A percentile compares a stretch with the other conserved stretches of the same genome.
phyloP scores from a whole-genome alignment of 2,329 filamentous ascomycete species.

The Thermoascus crustaceus region DNA sequence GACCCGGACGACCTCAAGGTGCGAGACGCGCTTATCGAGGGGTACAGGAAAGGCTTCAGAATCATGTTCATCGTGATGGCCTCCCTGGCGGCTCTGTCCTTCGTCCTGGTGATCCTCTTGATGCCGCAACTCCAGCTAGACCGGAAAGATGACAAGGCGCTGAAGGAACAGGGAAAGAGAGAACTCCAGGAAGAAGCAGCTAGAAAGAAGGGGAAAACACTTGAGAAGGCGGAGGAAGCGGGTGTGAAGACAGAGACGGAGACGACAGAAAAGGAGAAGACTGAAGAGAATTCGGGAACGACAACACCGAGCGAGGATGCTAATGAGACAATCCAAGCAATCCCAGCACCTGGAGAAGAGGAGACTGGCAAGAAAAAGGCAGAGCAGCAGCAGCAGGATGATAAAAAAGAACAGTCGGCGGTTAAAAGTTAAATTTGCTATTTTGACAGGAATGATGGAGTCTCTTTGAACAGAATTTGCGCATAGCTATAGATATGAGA shows the following conservation, averaged over 20 bases:
- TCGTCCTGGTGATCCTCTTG: slow-evolving; percentile 23
- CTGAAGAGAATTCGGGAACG: too few relatives aligned
- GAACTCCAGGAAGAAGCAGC: background rate
- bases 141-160: slow-evolving; percentile 20
- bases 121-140: slow-evolving; percentile 30
- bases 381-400: background rate
- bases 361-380: background rate
- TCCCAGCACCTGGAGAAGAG: too few relatives aligned
- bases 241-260: too few relatives aligned
- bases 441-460: too few relatives aligned
- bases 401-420: too few relatives aligned
- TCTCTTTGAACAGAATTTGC: too few relatives aligned
- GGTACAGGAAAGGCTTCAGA: slow-evolving; percentile 32
- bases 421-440: too few relatives aligned
- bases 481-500: too few relatives aligned
- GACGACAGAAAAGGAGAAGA: too few relatives aligned
- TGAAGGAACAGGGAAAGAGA: slow-evolving; percentile 23
- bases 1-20: slow-evolving; percentile 8
- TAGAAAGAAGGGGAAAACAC: background rate
- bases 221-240: too few relatives aligned
- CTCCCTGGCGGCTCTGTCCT: slow-evolving; percentile 26
- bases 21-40: slow-evolving; percentile 23
- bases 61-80: slow-evolving; percentile 35
- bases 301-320: too few relatives aligned
- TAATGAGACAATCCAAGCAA: too few relatives aligned